These are phyloP conservation scores for Carex kokanica DNA, from an alignment of 176 grass and related monocot species.

Conservation along the genomic window DNA sequence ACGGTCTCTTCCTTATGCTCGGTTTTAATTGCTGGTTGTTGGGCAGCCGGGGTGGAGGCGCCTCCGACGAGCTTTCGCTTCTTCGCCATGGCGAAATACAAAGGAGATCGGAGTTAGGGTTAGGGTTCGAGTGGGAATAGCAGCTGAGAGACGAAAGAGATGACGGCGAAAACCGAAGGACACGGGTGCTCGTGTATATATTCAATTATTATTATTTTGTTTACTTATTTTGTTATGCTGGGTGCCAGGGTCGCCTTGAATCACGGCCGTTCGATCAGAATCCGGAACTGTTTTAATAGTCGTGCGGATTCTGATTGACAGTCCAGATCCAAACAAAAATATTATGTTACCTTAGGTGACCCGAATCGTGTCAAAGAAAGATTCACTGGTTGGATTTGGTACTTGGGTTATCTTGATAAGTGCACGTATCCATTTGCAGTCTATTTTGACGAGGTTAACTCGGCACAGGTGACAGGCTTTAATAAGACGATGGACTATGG, in stretches of 20 bases:
- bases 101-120: conserved; percentile 31
- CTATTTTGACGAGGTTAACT: too few species aligned
- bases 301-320: too few species aligned
- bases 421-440: neutral
- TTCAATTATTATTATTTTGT: neutral
- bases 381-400: neutral
- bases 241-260: neutral
- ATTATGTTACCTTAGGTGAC: too few species aligned
- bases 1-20: conserved; percentile 3
- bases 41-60: neutral
- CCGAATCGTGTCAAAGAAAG: neutral
- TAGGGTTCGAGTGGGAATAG: neutral
- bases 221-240: neutral
- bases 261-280: too few species aligned
- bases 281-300: too few species aligned
- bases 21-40: neutral
- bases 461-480: too few species aligned
- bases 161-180: conserved; percentile 6
- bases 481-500: too few species aligned
- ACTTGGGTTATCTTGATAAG: neutral
- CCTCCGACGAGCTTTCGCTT: conserved; percentile 67
- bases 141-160: neutral
- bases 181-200: neutral
- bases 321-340: too few species aligned
- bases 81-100: conserved; percentile 59